phyloP scores from a whole-genome alignment of 2,329 filamentous ascomycete genomes.

The Diplodia scrobiculata region DNA sequence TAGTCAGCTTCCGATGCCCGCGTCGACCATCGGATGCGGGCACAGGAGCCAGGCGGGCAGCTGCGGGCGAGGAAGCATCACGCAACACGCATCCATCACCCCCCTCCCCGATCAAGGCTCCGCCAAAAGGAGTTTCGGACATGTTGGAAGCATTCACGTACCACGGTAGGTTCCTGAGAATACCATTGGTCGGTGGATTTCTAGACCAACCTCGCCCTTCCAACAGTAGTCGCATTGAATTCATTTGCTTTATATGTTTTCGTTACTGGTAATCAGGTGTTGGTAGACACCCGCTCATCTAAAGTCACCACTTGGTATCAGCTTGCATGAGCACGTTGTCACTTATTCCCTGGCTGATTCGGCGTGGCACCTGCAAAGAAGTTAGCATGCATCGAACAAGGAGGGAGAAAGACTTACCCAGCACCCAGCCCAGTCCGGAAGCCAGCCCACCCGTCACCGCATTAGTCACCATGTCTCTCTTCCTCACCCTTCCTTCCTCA shows the following conservation, averaged over 20 bases:
- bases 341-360: slow-evolving; percentile 10
- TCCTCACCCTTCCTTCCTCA: slow-evolving; percentile 57
- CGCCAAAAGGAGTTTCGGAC: slow-evolving; percentile 7
- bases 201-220: background rate
- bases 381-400: background rate
- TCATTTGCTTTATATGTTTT: background rate
- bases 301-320: background rate
- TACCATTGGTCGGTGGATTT: background rate
- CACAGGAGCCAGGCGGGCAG: background rate
- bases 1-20: slow-evolving; percentile 25
- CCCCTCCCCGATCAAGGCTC: slow-evolving; percentile 11
- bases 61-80: background rate
- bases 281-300: background rate
- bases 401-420: slow-evolving; percentile 49
- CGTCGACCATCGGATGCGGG: slow-evolving; percentile 16
- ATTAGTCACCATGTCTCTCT: slow-evolving; percentile 70
- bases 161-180: too few species aligned
- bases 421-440: slow-evolving; percentile 65
- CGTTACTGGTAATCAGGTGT: background rate
- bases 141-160: background rate
- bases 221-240: background rate
- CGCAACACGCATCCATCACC: background rate
- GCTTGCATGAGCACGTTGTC: background rate
- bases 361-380: slow-evolving; percentile 20
- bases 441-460: slow-evolving; percentile 65